Evolutionary conservation across 2,329 filamentous ascomycete genomes (phyloP), one percentile per base, ranked within the genome.

Genomic region (Sporothrix humicola): DNA sequence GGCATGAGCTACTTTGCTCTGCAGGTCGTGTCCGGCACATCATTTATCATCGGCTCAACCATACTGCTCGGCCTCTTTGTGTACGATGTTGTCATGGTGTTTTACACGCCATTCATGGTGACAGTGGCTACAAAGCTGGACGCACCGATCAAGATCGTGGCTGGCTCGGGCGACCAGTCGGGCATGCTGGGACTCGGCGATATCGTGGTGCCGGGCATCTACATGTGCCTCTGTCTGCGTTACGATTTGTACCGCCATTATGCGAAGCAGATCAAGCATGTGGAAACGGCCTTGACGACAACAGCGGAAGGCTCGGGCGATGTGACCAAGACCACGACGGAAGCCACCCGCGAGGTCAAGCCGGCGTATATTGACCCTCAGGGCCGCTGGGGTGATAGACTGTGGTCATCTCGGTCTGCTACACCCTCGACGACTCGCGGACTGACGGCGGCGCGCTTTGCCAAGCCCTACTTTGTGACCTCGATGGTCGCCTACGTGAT

Each of bases 141-240:
- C 77, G 93, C 95, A 0, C 96, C 95, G 0, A 96, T 98, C 81
- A 98, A 98, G 81, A 88, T 99, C 8, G 87, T 96, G 5, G 97
- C 97, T 76, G 81, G 85, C 26, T 83, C 85, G 1, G 91, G 92
- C 1, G 87, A 88, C n/a, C 90, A 91, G 31, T 83, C 85, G 42
- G 89, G 93, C 71, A 97, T 98, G 88, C 90, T 99, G 8, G 95
- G 95, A 0, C 87, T 98, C 0, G 95, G 95, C n/a, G 95, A 99
- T 79, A 93, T 99, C 73, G 93, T 97, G 1, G 86, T 99, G 3
- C 95, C 95, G 0, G 96, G 95, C 9, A 94, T 98, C 79, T 91
- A 98, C 83, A 92, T 98, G 75, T 93, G 89, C 1, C 87, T 98
- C 58, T 93, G 95, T 1, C 85, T 99, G 31, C 90, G 95, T n/a